Percentiles rank a stretch among this genome's conserved stretches.
Conservation (phyloP, 2,329 filamentous ascomycete species). For the Mycosphaerelloides madeirae region DNA sequence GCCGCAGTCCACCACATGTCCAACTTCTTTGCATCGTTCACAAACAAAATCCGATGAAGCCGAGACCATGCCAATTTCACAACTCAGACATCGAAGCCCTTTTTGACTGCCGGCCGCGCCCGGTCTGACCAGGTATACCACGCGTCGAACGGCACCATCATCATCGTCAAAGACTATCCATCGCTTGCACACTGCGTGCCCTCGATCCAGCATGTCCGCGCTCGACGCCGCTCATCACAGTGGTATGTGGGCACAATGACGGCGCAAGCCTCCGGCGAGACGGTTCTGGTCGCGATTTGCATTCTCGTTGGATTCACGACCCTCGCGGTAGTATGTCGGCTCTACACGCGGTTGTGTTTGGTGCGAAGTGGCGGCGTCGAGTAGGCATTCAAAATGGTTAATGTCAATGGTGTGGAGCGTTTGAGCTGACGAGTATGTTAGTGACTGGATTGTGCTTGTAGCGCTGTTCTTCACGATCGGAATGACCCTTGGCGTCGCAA, state of each 20-base stretch:
- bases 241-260: background rate
- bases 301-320: conserved; percentile 1
- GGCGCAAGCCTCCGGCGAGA: conserved; percentile 1
- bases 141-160: no score
- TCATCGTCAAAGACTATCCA: no score
- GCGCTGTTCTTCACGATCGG: conserved; percentile 3
- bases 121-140: no score
- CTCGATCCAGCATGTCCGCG: no score
- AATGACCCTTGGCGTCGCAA: conserved; percentile 1
- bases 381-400: conserved; percentile 2
- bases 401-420: background rate
- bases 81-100: no score
- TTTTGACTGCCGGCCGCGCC: no score
- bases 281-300: conserved; percentile 1
- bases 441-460: conserved; percentile 4
- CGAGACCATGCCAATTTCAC: no score
- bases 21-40: no score
- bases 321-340: conserved; percentile 1
- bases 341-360: conserved; percentile 1
- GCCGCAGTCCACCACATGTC: no score
- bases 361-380: conserved; percentile 5
- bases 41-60: no score
- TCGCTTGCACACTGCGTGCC: no score
- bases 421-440: background rate
- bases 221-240: no score